These are phyloP conservation scores for Dorcoceras hygrometricum DNA, from an alignment of 257 asterid species.

Conservation along the genomic window DNA sequence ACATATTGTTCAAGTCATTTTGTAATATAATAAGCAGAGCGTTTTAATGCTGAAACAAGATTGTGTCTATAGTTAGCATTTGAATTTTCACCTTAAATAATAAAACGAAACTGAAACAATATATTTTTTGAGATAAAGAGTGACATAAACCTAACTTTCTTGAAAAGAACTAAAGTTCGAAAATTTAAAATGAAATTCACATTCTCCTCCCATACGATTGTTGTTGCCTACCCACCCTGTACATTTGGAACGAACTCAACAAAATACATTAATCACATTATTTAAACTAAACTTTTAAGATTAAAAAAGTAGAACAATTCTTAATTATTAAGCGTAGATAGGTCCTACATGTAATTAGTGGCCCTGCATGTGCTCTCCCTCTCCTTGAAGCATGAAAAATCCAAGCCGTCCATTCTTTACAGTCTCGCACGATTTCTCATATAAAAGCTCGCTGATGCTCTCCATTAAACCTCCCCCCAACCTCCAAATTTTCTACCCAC, in stretches of 20 bases:
- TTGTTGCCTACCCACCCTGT: background rate
- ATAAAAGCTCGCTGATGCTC: conserved; percentile 40
- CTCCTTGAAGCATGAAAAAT: conserved; percentile 47
- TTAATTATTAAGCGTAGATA: background rate
- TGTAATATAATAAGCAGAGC: background rate
- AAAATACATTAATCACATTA: background rate
- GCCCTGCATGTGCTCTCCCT: conserved; percentile 81
- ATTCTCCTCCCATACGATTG: background rate
- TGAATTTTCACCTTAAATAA: too few species aligned
- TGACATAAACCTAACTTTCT: conserved; percentile 32
- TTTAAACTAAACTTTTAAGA: too few species aligned
- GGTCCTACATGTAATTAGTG: conserved; percentile 35
- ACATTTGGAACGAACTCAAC: background rate
- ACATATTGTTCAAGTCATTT: too few species aligned
- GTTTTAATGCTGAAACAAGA: too few species aligned
- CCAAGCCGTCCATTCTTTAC: conserved; percentile 62
- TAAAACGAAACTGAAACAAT: too few species aligned
- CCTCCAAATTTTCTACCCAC: conserved; percentile 10
- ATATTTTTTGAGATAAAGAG: background rate
- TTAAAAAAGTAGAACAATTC: background rate
- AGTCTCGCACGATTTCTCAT: conserved; percentile 24
- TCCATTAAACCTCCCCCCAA: conserved; percentile 26
- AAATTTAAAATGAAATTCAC: background rate
- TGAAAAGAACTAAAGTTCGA: conserved; percentile 14
- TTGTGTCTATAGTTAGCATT: too few species aligned